Percentiles rank a stretch among this genome's conserved stretches.
Evolutionary conservation across 1,139 yeast species (phyloP).

Genomic region (Maudiozyma humilis): DNA sequence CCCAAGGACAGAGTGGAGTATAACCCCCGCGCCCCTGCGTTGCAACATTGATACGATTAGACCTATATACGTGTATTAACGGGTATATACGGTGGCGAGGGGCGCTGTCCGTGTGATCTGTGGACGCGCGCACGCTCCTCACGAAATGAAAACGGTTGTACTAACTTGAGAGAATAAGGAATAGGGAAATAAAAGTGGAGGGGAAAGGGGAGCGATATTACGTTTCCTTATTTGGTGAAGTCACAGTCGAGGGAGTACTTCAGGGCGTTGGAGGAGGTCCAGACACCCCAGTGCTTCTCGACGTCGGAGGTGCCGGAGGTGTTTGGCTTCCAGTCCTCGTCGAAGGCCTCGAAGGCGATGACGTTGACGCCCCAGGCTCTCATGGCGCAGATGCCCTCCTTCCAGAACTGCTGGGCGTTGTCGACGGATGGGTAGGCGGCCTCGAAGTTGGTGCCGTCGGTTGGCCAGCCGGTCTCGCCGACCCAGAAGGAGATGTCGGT

Average conservation of each 20-base stretch:
- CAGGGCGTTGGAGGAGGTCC: conserved; percentile 46
- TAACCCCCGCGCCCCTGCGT: no score
- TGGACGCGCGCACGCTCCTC: not conserved
- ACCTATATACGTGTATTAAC: no score
- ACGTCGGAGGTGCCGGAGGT: conserved; percentile 78
- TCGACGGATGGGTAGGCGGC: conserved; percentile 53
- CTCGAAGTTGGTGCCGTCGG: conserved; percentile 71
- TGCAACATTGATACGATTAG: no score
- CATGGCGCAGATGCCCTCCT: conserved; percentile 80
- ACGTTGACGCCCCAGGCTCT: conserved; percentile 95
- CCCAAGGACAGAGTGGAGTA: no score
- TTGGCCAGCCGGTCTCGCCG: conserved; percentile 99
- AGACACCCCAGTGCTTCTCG: conserved; percentile 91
- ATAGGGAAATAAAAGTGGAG: no score
- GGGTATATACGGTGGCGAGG: no score
- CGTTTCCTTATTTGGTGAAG: conserved; percentile 29
- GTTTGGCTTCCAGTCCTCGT: conserved; percentile 92
- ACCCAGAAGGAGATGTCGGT: conserved; percentile 85
- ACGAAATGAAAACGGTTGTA: not conserved
- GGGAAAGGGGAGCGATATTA: no score
- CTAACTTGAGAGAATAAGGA: not conserved
- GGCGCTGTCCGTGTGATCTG: not conserved
- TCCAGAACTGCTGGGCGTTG: conserved; percentile 77
- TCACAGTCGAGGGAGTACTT: conserved; percentile 57
- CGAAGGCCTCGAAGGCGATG: conserved; percentile 87